Conservation (phyloP, 1,284 basidiomycete species). For the Trichosporon sp. region DNA sequence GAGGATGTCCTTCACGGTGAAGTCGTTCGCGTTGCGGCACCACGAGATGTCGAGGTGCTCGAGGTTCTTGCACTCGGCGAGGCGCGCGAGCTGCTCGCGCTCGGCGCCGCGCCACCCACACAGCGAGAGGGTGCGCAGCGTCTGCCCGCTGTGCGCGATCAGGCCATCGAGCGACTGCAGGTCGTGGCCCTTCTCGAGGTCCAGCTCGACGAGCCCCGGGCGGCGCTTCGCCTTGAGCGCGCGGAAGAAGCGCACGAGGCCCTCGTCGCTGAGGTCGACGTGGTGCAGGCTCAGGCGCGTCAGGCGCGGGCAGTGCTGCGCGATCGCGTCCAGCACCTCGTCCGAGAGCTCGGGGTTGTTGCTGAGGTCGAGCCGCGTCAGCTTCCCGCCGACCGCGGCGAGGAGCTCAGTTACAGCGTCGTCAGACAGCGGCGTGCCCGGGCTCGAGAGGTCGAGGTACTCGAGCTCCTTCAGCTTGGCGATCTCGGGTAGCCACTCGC, state of each 20-base stretch:
- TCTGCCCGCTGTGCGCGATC: slow-evolving; percentile 63
- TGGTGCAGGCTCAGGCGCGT: slow-evolving; percentile 59
- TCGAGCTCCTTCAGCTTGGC: slow-evolving; percentile 44
- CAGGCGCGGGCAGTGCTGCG: slow-evolving; percentile 56
- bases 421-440: slow-evolving; percentile 54
- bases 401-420: slow-evolving; percentile 60
- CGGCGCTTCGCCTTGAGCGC: slow-evolving; percentile 36
- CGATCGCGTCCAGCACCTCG: slow-evolving; percentile 59
- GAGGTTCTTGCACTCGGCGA: slow-evolving; percentile 58
- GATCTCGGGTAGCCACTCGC: slow-evolving; percentile 60
- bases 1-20: slow-evolving; percentile 66
- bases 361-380: slow-evolving; percentile 62
- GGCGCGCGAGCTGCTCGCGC: slow-evolving; percentile 56
- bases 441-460: slow-evolving; percentile 41
- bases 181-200: slow-evolving; percentile 60
- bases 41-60: slow-evolving; percentile 75
- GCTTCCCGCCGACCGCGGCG: slow-evolving; percentile 53
- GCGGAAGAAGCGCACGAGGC: slow-evolving; percentile 64
- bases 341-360: slow-evolving; percentile 61
- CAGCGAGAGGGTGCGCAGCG: slow-evolving; percentile 65
- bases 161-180: slow-evolving; percentile 62
- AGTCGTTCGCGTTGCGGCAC: slow-evolving; percentile 80
- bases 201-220: slow-evolving; percentile 53
- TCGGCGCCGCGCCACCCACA: slow-evolving; percentile 69
- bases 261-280: slow-evolving; percentile 64